phyloP scores from a whole-genome alignment of 352 stramenopile genomes.

The Globisporangium solare region DNA sequence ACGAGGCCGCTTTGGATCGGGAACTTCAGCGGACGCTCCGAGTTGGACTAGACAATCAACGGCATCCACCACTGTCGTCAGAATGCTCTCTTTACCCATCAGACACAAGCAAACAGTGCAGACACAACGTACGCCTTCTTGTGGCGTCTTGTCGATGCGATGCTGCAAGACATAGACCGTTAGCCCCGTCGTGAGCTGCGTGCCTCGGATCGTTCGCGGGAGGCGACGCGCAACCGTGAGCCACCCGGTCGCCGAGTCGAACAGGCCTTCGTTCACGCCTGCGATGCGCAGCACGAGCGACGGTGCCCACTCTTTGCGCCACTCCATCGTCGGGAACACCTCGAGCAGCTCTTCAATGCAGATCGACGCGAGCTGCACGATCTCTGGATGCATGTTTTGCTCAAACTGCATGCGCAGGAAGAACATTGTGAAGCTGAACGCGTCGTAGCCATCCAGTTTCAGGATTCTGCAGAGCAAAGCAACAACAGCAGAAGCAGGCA shows the following conservation, averaged over 20 bases:
- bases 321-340: conserved; percentile 58
- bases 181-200: conserved; percentile 69
- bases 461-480: conserved; percentile 21
- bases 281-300: conserved; percentile 78
- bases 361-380: conserved; percentile 71
- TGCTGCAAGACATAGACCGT: conserved; percentile 80
- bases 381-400: conserved; percentile 59
- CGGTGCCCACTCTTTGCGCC: conserved; percentile 69
- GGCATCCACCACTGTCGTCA: not conserved
- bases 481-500: no score
- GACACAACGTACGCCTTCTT: conserved; percentile 37
- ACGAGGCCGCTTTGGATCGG: conserved; percentile 72
- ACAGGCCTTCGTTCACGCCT: conserved; percentile 68
- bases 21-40: conserved; percentile 75
- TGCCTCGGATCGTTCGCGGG: conserved; percentile 64
- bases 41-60: conserved; percentile 23
- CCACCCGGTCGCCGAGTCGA: conserved; percentile 71
- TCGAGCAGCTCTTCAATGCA: conserved; percentile 81
- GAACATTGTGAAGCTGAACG: conserved; percentile 84
- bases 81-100: no score
- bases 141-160: conserved; percentile 54
- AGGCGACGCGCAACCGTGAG: conserved; percentile 67
- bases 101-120: not conserved
- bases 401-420: conserved; percentile 87
- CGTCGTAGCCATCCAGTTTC: conserved; percentile 64